Base-by-base conservation (phyloP, 345 rosid species). In the Pseudoturritis turrita region DNA sequence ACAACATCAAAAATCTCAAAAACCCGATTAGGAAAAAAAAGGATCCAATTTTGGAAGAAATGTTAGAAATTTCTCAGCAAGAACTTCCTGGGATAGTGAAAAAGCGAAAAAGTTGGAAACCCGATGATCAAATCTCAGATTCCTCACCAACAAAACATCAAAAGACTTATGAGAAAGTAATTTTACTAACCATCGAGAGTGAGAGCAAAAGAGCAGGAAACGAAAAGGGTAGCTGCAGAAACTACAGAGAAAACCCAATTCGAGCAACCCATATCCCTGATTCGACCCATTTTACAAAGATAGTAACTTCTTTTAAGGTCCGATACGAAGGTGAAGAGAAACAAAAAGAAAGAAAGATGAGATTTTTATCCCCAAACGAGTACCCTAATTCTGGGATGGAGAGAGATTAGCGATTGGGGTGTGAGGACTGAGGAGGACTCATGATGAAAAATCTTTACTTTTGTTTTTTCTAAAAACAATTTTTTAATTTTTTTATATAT, bases 141-240 rank as follows among this genome's bases (percentile, higher is more conserved):
- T 75, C 18, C 37, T 67, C 62, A 74, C 45, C 19, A 59, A 74
- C 60, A 45, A 9, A 21, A 41, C 19, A 19, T 25, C n/a, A 22
- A 39, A 26, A 26, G 25, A 37, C 39, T 49, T 5, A 3, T 4
- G 11, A 36, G 59, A 15, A 26, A 61, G 14, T 35, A 8, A 25
- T 5, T 9, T 4, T 17, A 76, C 79, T 62, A 62, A 76, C 79
- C 79, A 76, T 76, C 79, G 43, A 54, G 71, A 62, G 75, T 70
- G 29, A 76, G 79, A 55, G 75, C 75, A 62, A 29, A 19, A 0
- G 79, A 62, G 79, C 53, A 62, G 0, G 79, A 76, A 11, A 62
- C 54, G 7, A 62, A 62, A 62, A 76, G 66, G 44, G 75, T 54
- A 55, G 65, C 11, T 70, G 45, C 53, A n/a, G 40, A 76, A 47